Percentiles rank a stretch among this genome's conserved stretches.
Conservation (phyloP, 495 filamentous ascomycete genomes). For the Penicillium antarcticum region DNA sequence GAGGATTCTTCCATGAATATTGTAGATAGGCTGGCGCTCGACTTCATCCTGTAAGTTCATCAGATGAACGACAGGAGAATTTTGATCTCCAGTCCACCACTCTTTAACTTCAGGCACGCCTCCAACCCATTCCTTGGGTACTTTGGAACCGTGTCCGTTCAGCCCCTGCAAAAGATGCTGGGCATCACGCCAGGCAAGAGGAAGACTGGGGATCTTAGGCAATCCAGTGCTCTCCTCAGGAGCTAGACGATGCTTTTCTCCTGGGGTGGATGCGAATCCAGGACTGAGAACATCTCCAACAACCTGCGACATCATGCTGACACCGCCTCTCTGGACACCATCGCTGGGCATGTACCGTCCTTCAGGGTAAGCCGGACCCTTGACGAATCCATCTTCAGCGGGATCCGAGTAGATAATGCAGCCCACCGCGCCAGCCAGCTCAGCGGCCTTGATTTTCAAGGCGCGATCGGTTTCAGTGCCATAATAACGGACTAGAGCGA, state of each 20-base stretch:
- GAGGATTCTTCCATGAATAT: slow-evolving; percentile 75
- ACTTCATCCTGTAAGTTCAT: slow-evolving; percentile 84
- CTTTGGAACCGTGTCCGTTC: slow-evolving; percentile 68
- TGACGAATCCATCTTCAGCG: slow-evolving; percentile 69
- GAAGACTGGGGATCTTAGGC: slow-evolving; percentile 80
- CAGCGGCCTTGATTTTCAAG: slow-evolving; percentile 86
- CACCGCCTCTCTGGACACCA: slow-evolving; percentile 78
- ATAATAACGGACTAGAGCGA: slow-evolving; percentile 78
- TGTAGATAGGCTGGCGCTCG: slow-evolving; percentile 82
- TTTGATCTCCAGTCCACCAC: slow-evolving; percentile 80
- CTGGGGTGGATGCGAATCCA: slow-evolving; percentile 74
- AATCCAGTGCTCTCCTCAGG: slow-evolving; percentile 71
- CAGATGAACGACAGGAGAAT: slow-evolving; percentile 76
- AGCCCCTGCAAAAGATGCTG: slow-evolving; percentile 72
- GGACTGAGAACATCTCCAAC: slow-evolving; percentile 86
- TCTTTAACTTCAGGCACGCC: slow-evolving; percentile 66
- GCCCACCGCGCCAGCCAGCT: slow-evolving; percentile 76
- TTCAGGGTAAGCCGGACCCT: slow-evolving; percentile 65
- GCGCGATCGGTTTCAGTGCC: slow-evolving; percentile 69
- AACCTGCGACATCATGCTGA: slow-evolving; percentile 78
- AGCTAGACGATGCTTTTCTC: slow-evolving; percentile 56
- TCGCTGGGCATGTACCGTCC: slow-evolving; percentile 75
- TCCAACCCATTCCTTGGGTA: slow-evolving; percentile 72
- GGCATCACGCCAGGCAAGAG: slow-evolving; percentile 85
- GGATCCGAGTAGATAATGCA: slow-evolving; percentile 94